Conservation (phyloP, 768 basidiomycete genomes). For the Mycena galericulata region DNA sequence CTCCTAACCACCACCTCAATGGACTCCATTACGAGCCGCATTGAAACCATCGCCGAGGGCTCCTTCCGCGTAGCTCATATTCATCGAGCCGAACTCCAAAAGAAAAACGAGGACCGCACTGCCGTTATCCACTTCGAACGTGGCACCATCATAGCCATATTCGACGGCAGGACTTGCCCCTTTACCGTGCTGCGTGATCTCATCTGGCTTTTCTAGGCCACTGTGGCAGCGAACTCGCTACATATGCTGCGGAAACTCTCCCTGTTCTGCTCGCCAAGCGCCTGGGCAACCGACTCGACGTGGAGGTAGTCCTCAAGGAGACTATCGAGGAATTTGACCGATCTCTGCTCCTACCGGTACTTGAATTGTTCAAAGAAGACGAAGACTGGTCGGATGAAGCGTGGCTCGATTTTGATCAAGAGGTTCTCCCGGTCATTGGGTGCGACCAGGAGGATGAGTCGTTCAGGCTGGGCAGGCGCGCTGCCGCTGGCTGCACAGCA, state of each 20-base stretch:
- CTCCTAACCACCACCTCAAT: no score
- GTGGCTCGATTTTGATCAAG: neutral
- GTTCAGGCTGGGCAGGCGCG: neutral
- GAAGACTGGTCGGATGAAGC: slow-evolving; percentile 18
- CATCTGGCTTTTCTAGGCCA: neutral
- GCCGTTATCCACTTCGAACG: slow-evolving; percentile 4
- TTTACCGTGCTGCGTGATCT: neutral
- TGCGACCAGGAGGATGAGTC: neutral
- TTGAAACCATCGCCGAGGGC: neutral
- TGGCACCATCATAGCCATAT: slow-evolving; percentile 23
- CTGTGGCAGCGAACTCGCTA: neutral
- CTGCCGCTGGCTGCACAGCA: slow-evolving; percentile 41
- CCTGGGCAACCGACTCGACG: neutral
- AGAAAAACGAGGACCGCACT: slow-evolving; percentile 17
- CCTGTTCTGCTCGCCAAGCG: slow-evolving; percentile 11
- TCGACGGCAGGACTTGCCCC: slow-evolving; percentile 5
- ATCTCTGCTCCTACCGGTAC: slow-evolving; percentile 6
- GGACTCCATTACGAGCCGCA: neutral
- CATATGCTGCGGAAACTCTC: neutral
- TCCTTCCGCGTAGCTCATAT: neutral
- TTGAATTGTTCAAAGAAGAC: neutral
- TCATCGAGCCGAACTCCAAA: slow-evolving; percentile 18
- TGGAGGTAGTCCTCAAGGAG: slow-evolving; percentile 6
- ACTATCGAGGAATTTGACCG: slow-evolving; percentile 22
- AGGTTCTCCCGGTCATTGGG: slow-evolving; percentile 3